A percentile compares a stretch with the other conserved stretches of the same genome.
phyloP scores from a whole-genome alignment of 306 rosid species.

The Cicer arietinum region DNA sequence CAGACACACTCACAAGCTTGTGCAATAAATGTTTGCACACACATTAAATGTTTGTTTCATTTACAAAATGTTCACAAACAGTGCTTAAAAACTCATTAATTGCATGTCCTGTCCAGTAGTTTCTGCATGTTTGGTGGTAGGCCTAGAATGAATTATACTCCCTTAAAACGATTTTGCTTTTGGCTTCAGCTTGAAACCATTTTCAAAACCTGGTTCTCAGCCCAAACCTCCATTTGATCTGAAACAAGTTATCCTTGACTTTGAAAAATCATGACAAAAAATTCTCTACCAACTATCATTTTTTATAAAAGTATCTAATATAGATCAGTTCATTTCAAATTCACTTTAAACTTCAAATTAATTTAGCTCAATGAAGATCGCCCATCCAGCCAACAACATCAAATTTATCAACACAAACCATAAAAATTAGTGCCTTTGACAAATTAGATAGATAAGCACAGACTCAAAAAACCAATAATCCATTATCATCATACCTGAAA shows the following conservation, averaged over 20 bases:
- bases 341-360: neutral
- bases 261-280: neutral
- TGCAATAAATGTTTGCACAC: too few relatives aligned
- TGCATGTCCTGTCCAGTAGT: slow-evolving; percentile 11
- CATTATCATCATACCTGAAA: slow-evolving; percentile 66
- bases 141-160: neutral
- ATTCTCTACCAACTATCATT: neutral
- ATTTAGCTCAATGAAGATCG: slow-evolving; percentile 5
- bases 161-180: neutral
- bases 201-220: neutral
- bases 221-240: neutral
- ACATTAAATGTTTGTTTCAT: slow-evolving; percentile 17
- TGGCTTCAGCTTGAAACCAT: slow-evolving; percentile 10
- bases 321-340: neutral
- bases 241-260: slow-evolving; percentile 6
- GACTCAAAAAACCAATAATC: neutral
- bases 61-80: slow-evolving; percentile 2
- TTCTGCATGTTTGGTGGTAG: neutral
- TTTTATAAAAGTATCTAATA: neutral
- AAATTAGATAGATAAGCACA: slow-evolving; percentile 18
- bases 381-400: neutral
- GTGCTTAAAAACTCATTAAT: slow-evolving; percentile 9
- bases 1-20: neutral
- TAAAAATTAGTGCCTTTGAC: neutral
- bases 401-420: slow-evolving; percentile 7